Conservation (phyloP, 2,329 filamentous ascomycete species). For the Zalaria obscura region DNA sequence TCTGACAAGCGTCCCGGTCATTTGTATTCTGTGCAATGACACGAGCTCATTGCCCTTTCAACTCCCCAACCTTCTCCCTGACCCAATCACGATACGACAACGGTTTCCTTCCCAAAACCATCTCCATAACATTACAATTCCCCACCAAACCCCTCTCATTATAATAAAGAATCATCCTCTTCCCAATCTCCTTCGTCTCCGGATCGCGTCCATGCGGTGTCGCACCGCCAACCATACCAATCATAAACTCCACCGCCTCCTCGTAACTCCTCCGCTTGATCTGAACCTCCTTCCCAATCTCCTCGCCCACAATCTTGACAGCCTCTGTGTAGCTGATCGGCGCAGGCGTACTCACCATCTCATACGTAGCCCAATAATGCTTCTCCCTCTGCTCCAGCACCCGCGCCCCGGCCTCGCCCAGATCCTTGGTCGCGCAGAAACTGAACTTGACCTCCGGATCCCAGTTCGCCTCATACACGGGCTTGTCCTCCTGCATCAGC, state of each 20-base stretch:
- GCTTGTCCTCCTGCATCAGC: constrained; percentile 10
- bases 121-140: constrained; percentile 9
- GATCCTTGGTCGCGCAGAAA: constrained; percentile 13
- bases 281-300: constrained; percentile 13
- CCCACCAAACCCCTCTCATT: constrained; percentile 9
- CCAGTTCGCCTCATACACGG: constrained; percentile 11
- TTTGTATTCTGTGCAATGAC: too few species aligned
- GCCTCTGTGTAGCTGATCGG: constrained; percentile 10
- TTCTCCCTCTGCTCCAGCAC: constrained; percentile 13
- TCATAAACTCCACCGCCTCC: constrained; percentile 8
- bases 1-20: too few species aligned
- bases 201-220: constrained; percentile 1
- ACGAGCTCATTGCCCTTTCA: background rate
- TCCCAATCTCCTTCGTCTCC: constrained; percentile 2
- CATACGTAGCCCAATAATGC: constrained; percentile 16
- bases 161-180: constrained; percentile 11
- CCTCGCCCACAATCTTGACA: constrained; percentile 8
- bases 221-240: constrained; percentile 6
- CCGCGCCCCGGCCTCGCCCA: constrained; percentile 12
- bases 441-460: constrained; percentile 12
- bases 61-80: constrained; percentile 2
- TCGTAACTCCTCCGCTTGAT: constrained; percentile 8
- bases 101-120: constrained; percentile 9
- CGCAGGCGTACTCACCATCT: constrained; percentile 10
- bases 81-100: constrained; percentile 8